Evolutionary conservation across 192 early-diverging fungal genomes (phyloP), one percentile per base, ranked within the genome.

Genomic region (Umbelopsis vinacea): DNA sequence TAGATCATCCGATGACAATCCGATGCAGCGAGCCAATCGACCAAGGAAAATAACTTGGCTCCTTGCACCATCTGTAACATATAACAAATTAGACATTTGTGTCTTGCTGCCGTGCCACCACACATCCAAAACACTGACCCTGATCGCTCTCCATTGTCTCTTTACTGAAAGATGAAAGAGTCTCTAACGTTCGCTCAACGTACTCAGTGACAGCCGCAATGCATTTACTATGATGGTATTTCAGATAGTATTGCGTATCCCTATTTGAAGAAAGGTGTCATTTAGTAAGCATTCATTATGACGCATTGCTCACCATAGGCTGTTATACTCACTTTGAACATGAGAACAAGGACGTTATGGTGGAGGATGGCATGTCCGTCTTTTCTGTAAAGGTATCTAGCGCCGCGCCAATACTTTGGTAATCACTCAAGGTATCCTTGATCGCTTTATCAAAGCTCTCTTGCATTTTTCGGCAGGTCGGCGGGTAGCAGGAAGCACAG

Each of bases 391-490:
- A 63, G 26, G 57, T 37, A 37, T 63, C 57, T 19, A 63, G 57
- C 35, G 57, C 57, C 4, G 33, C 57, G 5, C 57, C 57, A 37
- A 63, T 63, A 26, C 24, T 37, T 14, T 63, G 57, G 5, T 52
- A 54, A 53, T 70, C 69, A 29, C 46, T 48, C 21, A 52, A 19
- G 48, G 37, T 24, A 29, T 54, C 53, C 21, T 6, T 22, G 5
- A 70, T 38, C 3, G 47, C 48, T 15, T 48, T 45, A 40, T 80
- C 79, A 67, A 76, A 80, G 6, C 40, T 26, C 3, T 66, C n/a
- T 38, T 74, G 68, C 14, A 67, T 37, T 55, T 76, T 45, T 2
- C 19, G 40, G 11, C 76, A 46, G 10, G 38, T 22, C 2, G 68
- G 35, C 12, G 75, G 73, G 43, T 55, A 45, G 14, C 69, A 71